Evolutionary conservation across 805 yeast species (phyloP).

Genomic region (Sugiyamaella marilandica): DNA sequence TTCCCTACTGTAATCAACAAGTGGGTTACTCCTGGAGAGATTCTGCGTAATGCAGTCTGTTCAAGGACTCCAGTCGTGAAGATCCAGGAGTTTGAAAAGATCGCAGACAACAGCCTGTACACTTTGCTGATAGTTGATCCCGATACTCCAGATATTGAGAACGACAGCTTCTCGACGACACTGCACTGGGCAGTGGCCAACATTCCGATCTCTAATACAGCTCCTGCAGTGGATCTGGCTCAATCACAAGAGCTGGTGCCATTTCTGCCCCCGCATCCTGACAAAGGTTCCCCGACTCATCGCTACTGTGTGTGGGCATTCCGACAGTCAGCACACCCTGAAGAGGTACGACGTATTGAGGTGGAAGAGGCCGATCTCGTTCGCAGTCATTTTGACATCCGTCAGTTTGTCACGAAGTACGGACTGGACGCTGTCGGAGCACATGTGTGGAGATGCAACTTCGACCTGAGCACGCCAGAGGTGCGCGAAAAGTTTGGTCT

Average conservation of each 20-base stretch:
- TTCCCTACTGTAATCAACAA: constrained; percentile 59
- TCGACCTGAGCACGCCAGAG: constrained; percentile 66
- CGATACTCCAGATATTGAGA: constrained; percentile 74
- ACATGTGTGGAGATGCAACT: constrained; percentile 80
- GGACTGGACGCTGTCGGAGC: constrained; percentile 80
- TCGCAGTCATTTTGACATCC: constrained; percentile 61
- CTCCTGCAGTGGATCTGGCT: constrained; percentile 45
- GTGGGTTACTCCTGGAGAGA: constrained; percentile 75
- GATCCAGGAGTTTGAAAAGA: constrained; percentile 63
- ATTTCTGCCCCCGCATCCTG: constrained; percentile 82
- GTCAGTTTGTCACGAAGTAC: constrained; percentile 55
- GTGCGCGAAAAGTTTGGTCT: constrained; percentile 73
- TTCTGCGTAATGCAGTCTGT: constrained; percentile 69
- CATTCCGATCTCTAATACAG: constrained; percentile 53
- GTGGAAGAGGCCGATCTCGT: constrained; percentile 19
- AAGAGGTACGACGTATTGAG: constrained; percentile 2
- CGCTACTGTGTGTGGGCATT: constrained; percentile 88
- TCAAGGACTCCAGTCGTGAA: constrained; percentile 70
- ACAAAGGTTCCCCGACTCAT: constrained; percentile 78
- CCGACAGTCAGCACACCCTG: constrained; percentile 47
- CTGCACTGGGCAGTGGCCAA: constrained; percentile 76
- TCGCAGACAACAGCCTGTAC: constrained; percentile 51
- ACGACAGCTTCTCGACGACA: constrained; percentile 64
- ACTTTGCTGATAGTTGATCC: constrained; percentile 84
- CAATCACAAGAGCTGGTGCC: constrained; percentile 39